These are phyloP conservation scores for Mucor indicus DNA, from an alignment of 371 early-diverging fungal species.

Conservation along the genomic window DNA sequence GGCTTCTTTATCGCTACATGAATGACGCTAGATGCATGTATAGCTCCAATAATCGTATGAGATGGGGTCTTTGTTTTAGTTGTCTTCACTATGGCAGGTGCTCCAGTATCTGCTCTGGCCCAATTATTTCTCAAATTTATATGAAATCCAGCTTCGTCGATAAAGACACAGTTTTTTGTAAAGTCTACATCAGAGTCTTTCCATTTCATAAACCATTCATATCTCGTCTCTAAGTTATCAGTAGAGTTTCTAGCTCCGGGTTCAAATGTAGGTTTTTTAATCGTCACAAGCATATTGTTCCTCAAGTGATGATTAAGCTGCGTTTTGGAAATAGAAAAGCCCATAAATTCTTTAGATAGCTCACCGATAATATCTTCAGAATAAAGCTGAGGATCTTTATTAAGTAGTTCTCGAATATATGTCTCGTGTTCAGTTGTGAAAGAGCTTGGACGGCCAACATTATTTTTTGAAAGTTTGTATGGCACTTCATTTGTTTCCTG, in stretches of 20 bases:
- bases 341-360: constrained; percentile 5
- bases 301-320: too few relatives aligned
- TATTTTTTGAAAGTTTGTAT: constrained; percentile 11
- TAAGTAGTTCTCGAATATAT: constrained; percentile 10
- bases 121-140: constrained; percentile 5
- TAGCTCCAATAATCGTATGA: constrained; percentile 11
- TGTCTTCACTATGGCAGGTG: constrained; percentile 3
- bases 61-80: background rate
- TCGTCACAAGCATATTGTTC: constrained; percentile 5
- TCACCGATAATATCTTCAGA: constrained; percentile 5
- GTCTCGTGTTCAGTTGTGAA: constrained; percentile 10
- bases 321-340: constrained; percentile 6
- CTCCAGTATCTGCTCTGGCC: constrained; percentile 4
- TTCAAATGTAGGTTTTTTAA: background rate
- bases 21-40: constrained; percentile 9
- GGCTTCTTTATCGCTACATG: constrained; percentile 8
- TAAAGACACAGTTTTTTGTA: constrained; percentile 10
- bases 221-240: constrained; percentile 9
- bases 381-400: constrained; percentile 12
- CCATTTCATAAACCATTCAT: constrained; percentile 15
- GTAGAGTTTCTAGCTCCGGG: background rate
- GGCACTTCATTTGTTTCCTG: constrained; percentile 9
- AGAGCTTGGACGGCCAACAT: constrained; percentile 8
- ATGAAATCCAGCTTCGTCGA: constrained; percentile 7
- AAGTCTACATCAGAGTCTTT: constrained; percentile 6